phyloP scores from a whole-genome alignment of 2,329 filamentous ascomycete genomes.

The Apiospora aurea region DNA sequence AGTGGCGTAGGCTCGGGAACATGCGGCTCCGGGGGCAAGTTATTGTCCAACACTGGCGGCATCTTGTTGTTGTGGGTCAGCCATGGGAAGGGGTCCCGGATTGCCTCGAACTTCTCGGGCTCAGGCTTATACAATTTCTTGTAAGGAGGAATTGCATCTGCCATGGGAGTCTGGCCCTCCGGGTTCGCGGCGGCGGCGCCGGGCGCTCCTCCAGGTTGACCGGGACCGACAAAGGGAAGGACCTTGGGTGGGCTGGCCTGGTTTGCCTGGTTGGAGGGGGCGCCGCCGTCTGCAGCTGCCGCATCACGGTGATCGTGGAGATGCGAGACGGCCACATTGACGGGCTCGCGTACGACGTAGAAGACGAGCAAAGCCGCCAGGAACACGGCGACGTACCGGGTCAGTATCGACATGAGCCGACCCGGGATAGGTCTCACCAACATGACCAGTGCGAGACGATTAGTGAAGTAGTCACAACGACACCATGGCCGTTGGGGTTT shows the following conservation, averaged over 20 bases:
- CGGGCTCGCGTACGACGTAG: conserved; percentile 40
- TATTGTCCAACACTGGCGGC: conserved; percentile 41
- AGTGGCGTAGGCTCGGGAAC: conserved; percentile 47
- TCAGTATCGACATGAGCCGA: conserved; percentile 39
- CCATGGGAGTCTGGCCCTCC: conserved; percentile 1
- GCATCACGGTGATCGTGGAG: conserved; percentile 24
- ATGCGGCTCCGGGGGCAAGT: conserved; percentile 44
- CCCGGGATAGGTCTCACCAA: conserved; percentile 26
- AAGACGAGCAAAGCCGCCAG: conserved; percentile 42
- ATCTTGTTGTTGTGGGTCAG: conserved; percentile 40
- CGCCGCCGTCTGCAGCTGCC: not conserved
- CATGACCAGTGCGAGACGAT: conserved; percentile 17
- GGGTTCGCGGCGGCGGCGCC: not conserved
- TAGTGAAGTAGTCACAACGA: not conserved
- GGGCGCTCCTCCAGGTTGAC: not conserved
- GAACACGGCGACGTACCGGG: conserved; percentile 41
- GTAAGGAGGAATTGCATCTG: not conserved
- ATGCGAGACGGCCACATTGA: conserved; percentile 29
- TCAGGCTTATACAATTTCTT: conserved; percentile 45
- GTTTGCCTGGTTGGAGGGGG: not conserved
- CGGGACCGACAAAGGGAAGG: not conserved
- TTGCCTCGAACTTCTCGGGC: conserved; percentile 36
- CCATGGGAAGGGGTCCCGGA: conserved; percentile 49
- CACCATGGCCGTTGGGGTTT: conserved; percentile 12
- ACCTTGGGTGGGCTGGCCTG: not conserved